Evolutionary conservation across 2,329 filamentous ascomycete species (phyloP), one percentile per base, ranked within the genome.

Genomic region (Sarocladium brachiariae): DNA sequence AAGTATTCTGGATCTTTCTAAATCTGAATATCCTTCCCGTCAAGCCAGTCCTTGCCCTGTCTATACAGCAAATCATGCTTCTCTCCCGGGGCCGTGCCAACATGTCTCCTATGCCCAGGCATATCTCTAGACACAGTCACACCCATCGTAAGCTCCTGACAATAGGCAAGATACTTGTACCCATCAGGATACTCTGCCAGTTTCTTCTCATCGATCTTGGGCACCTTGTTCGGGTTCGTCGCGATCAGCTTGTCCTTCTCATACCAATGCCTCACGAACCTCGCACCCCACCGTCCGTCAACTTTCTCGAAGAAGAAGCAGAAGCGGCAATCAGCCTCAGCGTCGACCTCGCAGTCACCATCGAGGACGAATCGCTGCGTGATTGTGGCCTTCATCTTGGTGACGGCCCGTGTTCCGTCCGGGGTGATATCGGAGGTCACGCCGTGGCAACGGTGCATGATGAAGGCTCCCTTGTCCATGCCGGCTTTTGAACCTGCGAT

Each of bases 171-270:
- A 53, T 69, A 72, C 52, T 68, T 65, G 54, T 76, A 75, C 0
- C 73, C 72, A 4, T 57, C 58, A 0, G 73, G 72, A 57, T 70
- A 75, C 10, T 55, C 53, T 33, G 61, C 59, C 30, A 74, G 54
- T 53, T 65, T 67, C 35, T 63, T 61, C 34, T 70, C 64, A 52
- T 74, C 66, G 2, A 76, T 51, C 5, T 52, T 48, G 0, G 73
- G 73, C 11, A 73, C 58, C 49, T 64, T 68, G 4, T 59, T 62
- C 1, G 72, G 71, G 52, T 74, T 68, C 2, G 72, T 69, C 6
- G 65, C 65, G 50, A 73, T 65, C 38, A 77, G 54, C 58, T 77
- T 77, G 58, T 76, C 74, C 63, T 76, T 77, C 59, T 76, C 74
- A 53, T 77, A 77, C 66, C 70, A 76, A 55, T 74, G 72, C 4